Base-by-base conservation (phyloP, 106 monocot species). In the Acorus gramineus region DNA sequence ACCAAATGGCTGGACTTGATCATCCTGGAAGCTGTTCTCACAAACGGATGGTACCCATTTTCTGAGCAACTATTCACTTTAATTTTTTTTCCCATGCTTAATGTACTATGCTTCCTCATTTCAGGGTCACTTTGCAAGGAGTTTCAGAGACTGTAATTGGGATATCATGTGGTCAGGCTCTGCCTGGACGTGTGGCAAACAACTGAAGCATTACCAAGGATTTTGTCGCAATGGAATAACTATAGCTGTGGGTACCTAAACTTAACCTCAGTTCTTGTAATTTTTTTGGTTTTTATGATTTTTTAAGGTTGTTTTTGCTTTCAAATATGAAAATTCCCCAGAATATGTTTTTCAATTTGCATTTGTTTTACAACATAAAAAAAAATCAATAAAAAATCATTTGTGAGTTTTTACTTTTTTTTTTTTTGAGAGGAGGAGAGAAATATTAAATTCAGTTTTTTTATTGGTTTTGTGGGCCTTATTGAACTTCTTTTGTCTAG, bases 101-200 rank as follows among this genome's bases (percentile, higher is more conserved):
- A 42, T 57, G 2, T 63, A 13, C 45, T 44, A 50, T 51, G 42
- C 10, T 48, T 55, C 57, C 73, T 6, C 48, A 50, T 80, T 28
- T 70, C 67, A 94, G 93, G 79, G 76, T 67, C 60, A 68, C 4
- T 50, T 66, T 57, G 58, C 14, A 5, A 55, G 62, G 28, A 76
- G 44, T 10, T 56, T 82, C 42, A 81, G 69, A 73, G 63, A 57
- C 47, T 67, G 70, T 52, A 66, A 50, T 46, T 74, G 75, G 5
- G 90, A 90, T 62, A 94, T 94, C 57, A 56, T 53, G 6, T 94
- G 94, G 94, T 77, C 78, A 66, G 89, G 89, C 53, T 59, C 56
- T 65, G 77, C 73, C 44, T 90, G 86, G 90, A 79, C 67, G 52
- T 95, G 94, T 71, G 75, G 82, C 47, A 95, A 95, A 64, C 84